A percentile compares a stretch with the other conserved stretches of the same genome.
phyloP scores from a whole-genome alignment of 1,284 basidiomycete species.

The Fomitopsis schrenkii region DNA sequence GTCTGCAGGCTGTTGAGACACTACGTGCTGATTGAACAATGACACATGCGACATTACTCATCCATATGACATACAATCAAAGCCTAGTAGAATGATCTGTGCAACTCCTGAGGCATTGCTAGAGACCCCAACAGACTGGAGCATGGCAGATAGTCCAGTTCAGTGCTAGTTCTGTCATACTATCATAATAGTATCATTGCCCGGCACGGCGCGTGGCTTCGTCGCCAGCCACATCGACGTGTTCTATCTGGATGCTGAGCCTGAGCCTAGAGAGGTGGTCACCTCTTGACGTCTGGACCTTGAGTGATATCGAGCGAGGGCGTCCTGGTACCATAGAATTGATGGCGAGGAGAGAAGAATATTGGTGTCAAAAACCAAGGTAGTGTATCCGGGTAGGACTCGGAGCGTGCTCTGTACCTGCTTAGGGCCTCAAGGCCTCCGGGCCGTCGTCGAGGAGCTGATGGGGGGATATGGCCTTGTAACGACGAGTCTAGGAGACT shows the following conservation, averaged over 20 bases:
- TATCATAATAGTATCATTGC: no score
- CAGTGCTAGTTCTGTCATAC: conserved; percentile 93
- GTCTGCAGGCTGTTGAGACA: no score
- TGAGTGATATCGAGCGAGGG: conserved; percentile 73
- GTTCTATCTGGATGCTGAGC: conserved; percentile 84
- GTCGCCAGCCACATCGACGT: conserved; percentile 66
- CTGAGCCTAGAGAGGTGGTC: conserved; percentile 87
- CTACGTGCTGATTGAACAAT: no score
- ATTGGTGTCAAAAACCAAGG: conserved; percentile 93
- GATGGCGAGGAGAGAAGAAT: conserved; percentile 81
- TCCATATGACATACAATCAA: conserved; percentile 93
- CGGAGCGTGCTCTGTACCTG: conserved; percentile 35
- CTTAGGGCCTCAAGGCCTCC: conserved; percentile 31
- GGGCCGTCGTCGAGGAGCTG: conserved; percentile 32
- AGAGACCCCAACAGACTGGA: conserved; percentile 39
- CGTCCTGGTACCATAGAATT: conserved; percentile 71
- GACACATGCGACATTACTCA: conserved; percentile 39
- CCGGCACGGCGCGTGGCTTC: conserved; percentile 70
- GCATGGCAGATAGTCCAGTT: conserved; percentile 74
- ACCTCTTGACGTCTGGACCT: conserved; percentile 92
- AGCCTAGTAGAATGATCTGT: conserved; percentile 86
- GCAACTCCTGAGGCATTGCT: conserved; percentile 46
- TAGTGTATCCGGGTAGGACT: conserved; percentile 82
- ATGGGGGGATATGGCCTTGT: conserved; percentile 22
- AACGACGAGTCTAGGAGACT: no score